These are phyloP conservation scores for Heliosperma pusillum DNA, from an alignment of 148 eudicot genomes.

Conservation along the genomic window DNA sequence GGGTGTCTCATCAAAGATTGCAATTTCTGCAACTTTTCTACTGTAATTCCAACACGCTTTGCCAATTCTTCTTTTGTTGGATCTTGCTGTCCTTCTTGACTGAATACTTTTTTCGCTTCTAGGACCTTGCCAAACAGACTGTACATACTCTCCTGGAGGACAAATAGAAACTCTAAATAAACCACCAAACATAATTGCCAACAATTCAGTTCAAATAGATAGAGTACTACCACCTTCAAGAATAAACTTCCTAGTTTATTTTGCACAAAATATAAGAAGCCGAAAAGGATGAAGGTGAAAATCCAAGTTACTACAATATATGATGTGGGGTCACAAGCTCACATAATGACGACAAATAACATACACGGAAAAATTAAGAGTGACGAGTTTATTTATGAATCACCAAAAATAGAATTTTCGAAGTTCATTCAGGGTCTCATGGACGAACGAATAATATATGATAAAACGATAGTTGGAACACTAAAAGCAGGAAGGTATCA, in stretches of 20 bases:
- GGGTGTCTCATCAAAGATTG: slow-evolving; percentile 47
- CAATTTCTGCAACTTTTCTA: slow-evolving; percentile 62
- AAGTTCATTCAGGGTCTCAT: background rate
- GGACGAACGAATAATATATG: background rate
- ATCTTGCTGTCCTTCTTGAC: slow-evolving; percentile 56
- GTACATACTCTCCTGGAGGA: slow-evolving; percentile 66
- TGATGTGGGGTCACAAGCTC: background rate
- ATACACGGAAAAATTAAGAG: background rate
- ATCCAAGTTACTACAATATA: background rate
- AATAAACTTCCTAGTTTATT: background rate
- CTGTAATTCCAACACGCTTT: slow-evolving; percentile 60
- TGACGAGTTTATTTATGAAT: background rate
- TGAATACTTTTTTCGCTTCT: slow-evolving; percentile 59
- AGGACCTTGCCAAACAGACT: slow-evolving; percentile 63
- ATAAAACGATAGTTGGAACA: background rate
- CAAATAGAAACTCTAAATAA: background rate
- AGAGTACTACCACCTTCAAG: background rate
- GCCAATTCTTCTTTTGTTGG: slow-evolving; percentile 79
- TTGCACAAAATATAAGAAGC: background rate
- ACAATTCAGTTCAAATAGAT: background rate
- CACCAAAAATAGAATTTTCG: background rate
- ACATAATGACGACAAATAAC: background rate
- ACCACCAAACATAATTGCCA: background rate
- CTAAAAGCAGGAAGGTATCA: background rate
- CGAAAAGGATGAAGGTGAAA: background rate